A percentile compares a stretch with the other conserved stretches of the same genome.
These are phyloP conservation scores for Litsea cubeba DNA, from an alignment of 164 flowering plant species.

Conservation along the genomic window DNA sequence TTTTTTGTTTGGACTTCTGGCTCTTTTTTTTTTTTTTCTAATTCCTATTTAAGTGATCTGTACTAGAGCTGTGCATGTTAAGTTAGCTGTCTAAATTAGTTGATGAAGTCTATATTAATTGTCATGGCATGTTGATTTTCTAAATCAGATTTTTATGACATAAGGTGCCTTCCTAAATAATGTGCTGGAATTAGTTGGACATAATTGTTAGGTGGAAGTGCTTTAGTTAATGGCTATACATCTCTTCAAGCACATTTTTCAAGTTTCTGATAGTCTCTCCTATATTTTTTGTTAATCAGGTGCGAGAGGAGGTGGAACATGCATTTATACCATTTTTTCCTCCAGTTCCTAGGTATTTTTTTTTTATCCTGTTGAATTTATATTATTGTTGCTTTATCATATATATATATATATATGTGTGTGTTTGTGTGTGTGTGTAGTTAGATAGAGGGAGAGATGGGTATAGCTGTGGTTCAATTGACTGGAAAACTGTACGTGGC, in stretches of 20 bases:
- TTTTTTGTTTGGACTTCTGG: no score
- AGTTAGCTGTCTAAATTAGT: no score
- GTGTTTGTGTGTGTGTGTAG: no score
- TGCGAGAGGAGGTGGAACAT: slow-evolving; percentile 51
- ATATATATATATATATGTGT: no score
- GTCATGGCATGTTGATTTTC: not conserved
- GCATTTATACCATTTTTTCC: slow-evolving; percentile 11
- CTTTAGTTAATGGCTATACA: not conserved
- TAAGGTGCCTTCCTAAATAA: not conserved
- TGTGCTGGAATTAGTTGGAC: not conserved
- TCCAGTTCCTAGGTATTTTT: slow-evolving; percentile 35
- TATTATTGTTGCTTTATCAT: not conserved
- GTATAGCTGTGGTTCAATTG: not conserved
- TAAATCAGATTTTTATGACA: not conserved
- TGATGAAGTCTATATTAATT: no score
- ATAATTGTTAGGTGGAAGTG: not conserved
- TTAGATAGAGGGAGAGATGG: not conserved
- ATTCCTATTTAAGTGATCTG: no score
- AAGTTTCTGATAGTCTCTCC: slow-evolving; percentile 3
- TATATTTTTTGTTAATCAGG: slow-evolving; percentile 28
- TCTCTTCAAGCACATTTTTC: slow-evolving; percentile 1
- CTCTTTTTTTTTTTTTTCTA: no score
- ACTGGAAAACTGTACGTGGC: not conserved
- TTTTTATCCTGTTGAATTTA: not conserved
- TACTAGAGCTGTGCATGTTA: no score